Conservation (phyloP, 441 rosid species). For the Pelargonium cotyledonis region DNA sequence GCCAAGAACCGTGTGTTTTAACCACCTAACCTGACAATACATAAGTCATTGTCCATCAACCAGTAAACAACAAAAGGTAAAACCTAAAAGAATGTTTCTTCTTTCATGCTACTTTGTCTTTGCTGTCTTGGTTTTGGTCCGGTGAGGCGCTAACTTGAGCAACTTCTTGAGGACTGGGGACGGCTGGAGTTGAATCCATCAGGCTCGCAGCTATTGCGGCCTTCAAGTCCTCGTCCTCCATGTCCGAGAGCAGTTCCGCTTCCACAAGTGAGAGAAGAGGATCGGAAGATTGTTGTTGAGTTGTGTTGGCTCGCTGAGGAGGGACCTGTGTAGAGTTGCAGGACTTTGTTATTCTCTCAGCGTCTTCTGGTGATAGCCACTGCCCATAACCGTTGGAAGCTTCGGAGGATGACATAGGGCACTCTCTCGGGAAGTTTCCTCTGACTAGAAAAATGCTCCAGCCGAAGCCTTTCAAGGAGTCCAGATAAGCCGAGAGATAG, state of each 20-base stretch:
- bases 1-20: conserved; percentile 10
- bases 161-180: no score
- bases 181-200: conserved; percentile 51
- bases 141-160: conserved; percentile 29
- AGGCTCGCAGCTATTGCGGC: conserved; percentile 88
- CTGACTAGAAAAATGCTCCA: conserved; percentile 90
- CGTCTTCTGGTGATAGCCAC: conserved; percentile 85
- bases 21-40: no score
- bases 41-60: no score
- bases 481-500: conserved; percentile 77
- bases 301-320: conserved; percentile 15
- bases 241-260: conserved; percentile 38
- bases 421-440: conserved; percentile 83
- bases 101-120: conserved; percentile 29
- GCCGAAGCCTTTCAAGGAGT: conserved; percentile 73
- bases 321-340: conserved; percentile 35
- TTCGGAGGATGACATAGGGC: conserved; percentile 58
- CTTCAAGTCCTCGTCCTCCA: conserved; percentile 74
- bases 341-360: conserved; percentile 68
- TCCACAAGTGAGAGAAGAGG: conserved; percentile 30
- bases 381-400: conserved; percentile 75
- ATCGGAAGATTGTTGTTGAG: conserved; percentile 28
- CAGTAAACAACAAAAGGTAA: neutral
- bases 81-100: conserved; percentile 11
- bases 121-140: conserved; percentile 26